These are phyloP conservation scores for Linum lewisii DNA, from an alignment of 345 rosid genomes.

Conservation along the genomic window DNA sequence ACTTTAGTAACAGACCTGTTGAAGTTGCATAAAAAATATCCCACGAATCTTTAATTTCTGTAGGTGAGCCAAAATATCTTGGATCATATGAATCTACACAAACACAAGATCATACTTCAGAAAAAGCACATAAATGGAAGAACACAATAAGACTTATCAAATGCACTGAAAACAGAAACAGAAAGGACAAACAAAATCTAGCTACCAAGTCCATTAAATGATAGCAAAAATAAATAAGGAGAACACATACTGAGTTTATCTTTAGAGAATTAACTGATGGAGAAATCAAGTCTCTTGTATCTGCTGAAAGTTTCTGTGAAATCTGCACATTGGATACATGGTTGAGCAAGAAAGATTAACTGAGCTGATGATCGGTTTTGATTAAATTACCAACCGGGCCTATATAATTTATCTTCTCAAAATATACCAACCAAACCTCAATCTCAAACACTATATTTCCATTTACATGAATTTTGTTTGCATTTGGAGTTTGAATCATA, in stretches of 20 bases:
- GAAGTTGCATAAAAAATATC: slow-evolving; percentile 49
- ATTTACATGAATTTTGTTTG: background rate
- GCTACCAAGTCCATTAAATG: slow-evolving; percentile 1
- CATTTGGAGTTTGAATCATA: background rate
- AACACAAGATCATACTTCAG: slow-evolving; percentile 12
- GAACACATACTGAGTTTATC: slow-evolving; percentile 35
- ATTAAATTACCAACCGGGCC: background rate
- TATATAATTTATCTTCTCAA: background rate
- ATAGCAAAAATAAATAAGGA: slow-evolving; percentile 9
- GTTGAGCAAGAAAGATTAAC: background rate
- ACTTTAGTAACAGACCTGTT: slow-evolving; percentile 43
- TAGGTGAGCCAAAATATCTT: slow-evolving; percentile 42
- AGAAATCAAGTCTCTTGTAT: slow-evolving; percentile 38
- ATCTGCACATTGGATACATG: slow-evolving; percentile 40
- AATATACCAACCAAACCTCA: slow-evolving; percentile 1
- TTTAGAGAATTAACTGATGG: slow-evolving; percentile 41
- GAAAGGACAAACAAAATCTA: background rate
- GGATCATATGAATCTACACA: slow-evolving; percentile 46
- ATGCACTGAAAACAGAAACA: background rate
- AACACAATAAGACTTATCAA: background rate
- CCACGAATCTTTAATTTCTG: slow-evolving; percentile 46
- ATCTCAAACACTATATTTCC: background rate
- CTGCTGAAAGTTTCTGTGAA: slow-evolving; percentile 38
- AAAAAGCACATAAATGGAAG: slow-evolving; percentile 11
- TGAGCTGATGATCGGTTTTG: background rate